Evolutionary conservation across 1,139 yeast species (phyloP).

Genomic region (Suhomyces yuchorum): DNA sequence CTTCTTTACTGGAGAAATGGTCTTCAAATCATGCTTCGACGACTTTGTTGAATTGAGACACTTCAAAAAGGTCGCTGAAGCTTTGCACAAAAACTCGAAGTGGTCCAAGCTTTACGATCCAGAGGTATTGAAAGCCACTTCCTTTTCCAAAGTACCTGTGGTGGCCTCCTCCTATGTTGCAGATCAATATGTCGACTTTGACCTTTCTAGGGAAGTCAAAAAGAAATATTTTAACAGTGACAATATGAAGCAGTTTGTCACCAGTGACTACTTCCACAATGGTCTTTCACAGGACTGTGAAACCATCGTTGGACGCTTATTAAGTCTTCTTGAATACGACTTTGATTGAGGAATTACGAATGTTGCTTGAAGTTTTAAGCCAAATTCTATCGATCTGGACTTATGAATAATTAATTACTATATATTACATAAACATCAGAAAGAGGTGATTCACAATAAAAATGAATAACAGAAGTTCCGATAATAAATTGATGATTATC

Average conservation of each 20-base stretch:
- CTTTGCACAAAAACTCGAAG: slow-evolving; percentile 38
- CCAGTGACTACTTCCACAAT: slow-evolving; percentile 56
- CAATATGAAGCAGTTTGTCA: slow-evolving; percentile 44
- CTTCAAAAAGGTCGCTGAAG: slow-evolving; percentile 43
- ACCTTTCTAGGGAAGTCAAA: slow-evolving; percentile 39
- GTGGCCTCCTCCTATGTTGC: slow-evolving; percentile 52
- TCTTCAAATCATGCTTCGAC: slow-evolving; percentile 50
- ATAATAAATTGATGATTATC: not conserved
- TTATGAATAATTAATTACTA: not conserved
- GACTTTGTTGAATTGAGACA: slow-evolving; percentile 48
- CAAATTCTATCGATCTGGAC: not conserved
- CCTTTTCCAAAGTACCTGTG: slow-evolving; percentile 47
- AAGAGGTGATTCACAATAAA: not conserved
- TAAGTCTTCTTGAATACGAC: slow-evolving; percentile 46
- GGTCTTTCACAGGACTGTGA: slow-evolving; percentile 50
- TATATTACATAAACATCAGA: slow-evolving; percentile 1
- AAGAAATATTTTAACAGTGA: slow-evolving; percentile 29
- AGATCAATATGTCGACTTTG: slow-evolving; percentile 59
- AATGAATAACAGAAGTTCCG: not conserved
- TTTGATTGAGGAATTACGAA: slow-evolving; percentile 17
- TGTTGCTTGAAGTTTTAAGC: not conserved
- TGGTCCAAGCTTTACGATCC: slow-evolving; percentile 50
- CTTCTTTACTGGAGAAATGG: slow-evolving; percentile 63
- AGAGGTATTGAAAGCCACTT: slow-evolving; percentile 27
- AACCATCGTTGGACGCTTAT: slow-evolving; percentile 42